A percentile compares a stretch with the other conserved stretches of the same genome.
These are phyloP conservation scores for Euphrasia arctica DNA, from an alignment of 305 asterid species.

Conservation along the genomic window DNA sequence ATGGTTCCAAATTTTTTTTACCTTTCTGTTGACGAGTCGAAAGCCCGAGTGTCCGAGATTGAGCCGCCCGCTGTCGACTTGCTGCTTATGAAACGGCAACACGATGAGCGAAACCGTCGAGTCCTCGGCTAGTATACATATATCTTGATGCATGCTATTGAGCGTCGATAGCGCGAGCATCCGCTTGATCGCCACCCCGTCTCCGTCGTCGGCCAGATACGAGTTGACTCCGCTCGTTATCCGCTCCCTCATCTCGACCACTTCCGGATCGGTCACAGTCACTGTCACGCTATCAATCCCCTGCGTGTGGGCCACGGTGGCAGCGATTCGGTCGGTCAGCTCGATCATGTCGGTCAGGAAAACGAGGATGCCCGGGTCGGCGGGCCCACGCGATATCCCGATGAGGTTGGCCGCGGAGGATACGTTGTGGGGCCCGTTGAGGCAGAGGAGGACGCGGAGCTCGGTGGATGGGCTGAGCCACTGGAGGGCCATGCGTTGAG, in stretches of 20 bases:
- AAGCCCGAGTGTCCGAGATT: conserved; percentile 62
- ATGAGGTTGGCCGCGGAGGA: conserved; percentile 60
- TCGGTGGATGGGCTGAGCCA: conserved; percentile 59
- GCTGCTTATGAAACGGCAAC: conserved; percentile 83
- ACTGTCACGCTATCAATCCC: conserved; percentile 46
- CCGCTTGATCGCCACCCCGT: conserved; percentile 50
- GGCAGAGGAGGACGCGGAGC: conserved; percentile 60
- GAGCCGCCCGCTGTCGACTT: conserved; percentile 68
- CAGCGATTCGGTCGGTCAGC: conserved; percentile 69
- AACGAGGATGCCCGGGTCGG: conserved; percentile 68
- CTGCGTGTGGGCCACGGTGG: conserved; percentile 52
- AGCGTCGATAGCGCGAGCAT: conserved; percentile 76
- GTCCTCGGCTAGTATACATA: conserved; percentile 79
- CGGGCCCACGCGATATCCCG: conserved; percentile 63
- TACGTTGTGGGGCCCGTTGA: conserved; percentile 47
- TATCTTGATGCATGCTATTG: conserved; percentile 74
- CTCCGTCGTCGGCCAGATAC: conserved; percentile 45
- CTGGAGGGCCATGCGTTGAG: conserved; percentile 83
- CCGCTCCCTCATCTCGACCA: conserved; percentile 60
- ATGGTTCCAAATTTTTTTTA: conserved; percentile 24
- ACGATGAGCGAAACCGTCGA: conserved; percentile 56
- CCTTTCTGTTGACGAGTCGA: conserved; percentile 88
- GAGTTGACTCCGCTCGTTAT: conserved; percentile 38
- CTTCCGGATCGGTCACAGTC: conserved; percentile 60
- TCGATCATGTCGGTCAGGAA: conserved; percentile 81